These are phyloP conservation scores for Clathrus columnatus DNA, from an alignment of 768 basidiomycete genomes.

Conservation along the genomic window DNA sequence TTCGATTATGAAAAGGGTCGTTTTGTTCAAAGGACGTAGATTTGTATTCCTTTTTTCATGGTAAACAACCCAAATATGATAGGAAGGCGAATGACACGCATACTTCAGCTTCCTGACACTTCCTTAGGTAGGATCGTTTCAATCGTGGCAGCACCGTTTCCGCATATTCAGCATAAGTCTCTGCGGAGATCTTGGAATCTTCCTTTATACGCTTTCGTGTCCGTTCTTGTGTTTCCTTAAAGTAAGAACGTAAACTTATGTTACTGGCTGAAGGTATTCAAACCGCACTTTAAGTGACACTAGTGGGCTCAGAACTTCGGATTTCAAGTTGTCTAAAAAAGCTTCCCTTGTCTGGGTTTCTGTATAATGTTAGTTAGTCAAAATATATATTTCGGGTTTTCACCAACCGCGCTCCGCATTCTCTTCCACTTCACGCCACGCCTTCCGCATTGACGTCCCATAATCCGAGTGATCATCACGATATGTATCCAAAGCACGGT, in stretches of 20 bases:
- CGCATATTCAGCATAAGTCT: conserved; percentile 72
- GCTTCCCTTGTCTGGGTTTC: conserved; percentile 80
- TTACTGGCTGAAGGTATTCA: not conserved
- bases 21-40: conserved; percentile 31
- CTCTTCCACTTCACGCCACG: conserved; percentile 80
- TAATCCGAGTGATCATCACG: conserved; percentile 66
- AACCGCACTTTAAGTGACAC: conserved; percentile 52
- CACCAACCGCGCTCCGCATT: conserved; percentile 67
- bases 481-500: conserved; percentile 57
- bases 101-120: conserved; percentile 84
- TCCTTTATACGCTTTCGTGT: conserved; percentile 90
- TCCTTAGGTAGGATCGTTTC: conserved; percentile 72
- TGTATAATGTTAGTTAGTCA: conserved; percentile 21
- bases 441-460: conserved; percentile 49
- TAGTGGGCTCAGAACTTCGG: conserved; percentile 68
- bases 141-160: conserved; percentile 73
- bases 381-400: conserved; percentile 2
- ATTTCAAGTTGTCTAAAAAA: conserved; percentile 58
- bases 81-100: conserved; percentile 12
- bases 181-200: conserved; percentile 72
- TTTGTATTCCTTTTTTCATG: conserved; percentile 56
- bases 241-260: not conserved
- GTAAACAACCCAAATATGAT: not conserved
- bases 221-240: conserved; percentile 80
- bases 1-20: conserved; percentile 32